phyloP scores from a whole-genome alignment of 2,329 filamentous ascomycete genomes.

The Chaetomium sp. region DNA sequence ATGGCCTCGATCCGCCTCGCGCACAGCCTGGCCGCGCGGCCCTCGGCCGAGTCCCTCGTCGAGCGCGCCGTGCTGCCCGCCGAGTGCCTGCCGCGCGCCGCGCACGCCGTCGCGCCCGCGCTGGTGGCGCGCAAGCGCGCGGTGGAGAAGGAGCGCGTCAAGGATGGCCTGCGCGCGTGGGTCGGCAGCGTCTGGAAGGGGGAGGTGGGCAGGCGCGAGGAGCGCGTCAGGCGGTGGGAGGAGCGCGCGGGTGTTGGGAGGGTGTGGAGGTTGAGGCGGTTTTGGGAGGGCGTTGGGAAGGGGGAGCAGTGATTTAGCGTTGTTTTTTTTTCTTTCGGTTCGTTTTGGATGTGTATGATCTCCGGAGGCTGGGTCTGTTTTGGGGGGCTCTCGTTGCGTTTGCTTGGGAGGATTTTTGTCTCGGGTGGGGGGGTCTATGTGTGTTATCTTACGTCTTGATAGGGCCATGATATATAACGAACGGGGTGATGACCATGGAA shows the following conservation, averaged over 20 bases:
- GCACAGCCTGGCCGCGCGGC: slow-evolving; percentile 61
- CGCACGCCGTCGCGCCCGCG: slow-evolving; percentile 53
- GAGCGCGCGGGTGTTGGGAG: slow-evolving; percentile 56
- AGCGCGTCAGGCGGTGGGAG: slow-evolving; percentile 51
- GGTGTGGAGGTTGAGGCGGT: slow-evolving; percentile 63
- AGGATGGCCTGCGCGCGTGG: slow-evolving; percentile 67
- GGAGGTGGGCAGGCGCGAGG: slow-evolving; percentile 53
- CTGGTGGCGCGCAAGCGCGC: slow-evolving; percentile 64
- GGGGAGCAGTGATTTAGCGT: slow-evolving; percentile 39
- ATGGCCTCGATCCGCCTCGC: slow-evolving; percentile 68
- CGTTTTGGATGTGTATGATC: background rate
- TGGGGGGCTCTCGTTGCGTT: background rate
- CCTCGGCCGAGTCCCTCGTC: slow-evolving; percentile 62
- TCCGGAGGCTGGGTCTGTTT: background rate
- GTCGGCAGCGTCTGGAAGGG: slow-evolving; percentile 61
- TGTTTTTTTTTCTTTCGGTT: background rate
- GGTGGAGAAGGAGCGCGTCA: slow-evolving; percentile 68
- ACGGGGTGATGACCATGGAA: background rate
- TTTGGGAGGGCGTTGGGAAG: slow-evolving; percentile 62
- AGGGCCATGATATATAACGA: background rate
- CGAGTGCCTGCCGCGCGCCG: slow-evolving; percentile 57
- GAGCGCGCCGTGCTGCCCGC: slow-evolving; percentile 65
- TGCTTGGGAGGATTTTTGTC: background rate
- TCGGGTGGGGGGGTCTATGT: background rate
- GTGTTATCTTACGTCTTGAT: background rate